Evolutionary conservation across 2,329 filamentous ascomycete genomes (phyloP).

Genomic region (Berkeleyomyces basicola): DNA sequence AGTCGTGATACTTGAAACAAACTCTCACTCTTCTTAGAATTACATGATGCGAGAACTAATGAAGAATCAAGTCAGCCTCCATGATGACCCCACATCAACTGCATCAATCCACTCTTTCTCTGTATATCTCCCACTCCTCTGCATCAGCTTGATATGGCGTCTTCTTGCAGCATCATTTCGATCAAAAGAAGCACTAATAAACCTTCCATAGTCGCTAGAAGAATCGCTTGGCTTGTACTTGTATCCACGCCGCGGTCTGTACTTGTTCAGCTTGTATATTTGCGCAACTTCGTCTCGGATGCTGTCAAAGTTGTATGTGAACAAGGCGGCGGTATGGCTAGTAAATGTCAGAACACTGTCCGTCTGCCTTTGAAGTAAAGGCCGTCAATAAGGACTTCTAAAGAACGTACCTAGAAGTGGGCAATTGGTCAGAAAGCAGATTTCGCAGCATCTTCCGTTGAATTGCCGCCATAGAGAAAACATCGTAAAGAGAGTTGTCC

Average conservation of each 20-base stretch:
- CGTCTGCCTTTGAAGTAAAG: background rate
- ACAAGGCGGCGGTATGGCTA: background rate
- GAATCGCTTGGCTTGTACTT: background rate
- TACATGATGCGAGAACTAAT: background rate
- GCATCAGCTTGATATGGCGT: background rate
- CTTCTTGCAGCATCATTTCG: background rate
- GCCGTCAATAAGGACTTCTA: background rate
- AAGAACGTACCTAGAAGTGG: background rate
- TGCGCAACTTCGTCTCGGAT: background rate
- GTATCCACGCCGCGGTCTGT: background rate
- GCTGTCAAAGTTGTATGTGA: background rate
- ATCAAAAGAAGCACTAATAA: background rate
- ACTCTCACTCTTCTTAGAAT: no score
- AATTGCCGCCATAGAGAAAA: background rate
- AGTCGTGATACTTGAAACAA: no score
- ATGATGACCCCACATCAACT: background rate
- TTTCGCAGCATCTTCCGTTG: background rate
- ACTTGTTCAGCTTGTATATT: background rate
- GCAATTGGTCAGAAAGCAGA: background rate
- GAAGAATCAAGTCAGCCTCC: background rate
- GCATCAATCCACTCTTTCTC: background rate
- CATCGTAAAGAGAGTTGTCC: background rate
- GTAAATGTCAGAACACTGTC: background rate
- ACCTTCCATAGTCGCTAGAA: background rate
- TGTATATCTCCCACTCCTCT: background rate